Base-by-base conservation (phyloP, 2,329 filamentous ascomycete genomes). In the Bipolaris oryzae region DNA sequence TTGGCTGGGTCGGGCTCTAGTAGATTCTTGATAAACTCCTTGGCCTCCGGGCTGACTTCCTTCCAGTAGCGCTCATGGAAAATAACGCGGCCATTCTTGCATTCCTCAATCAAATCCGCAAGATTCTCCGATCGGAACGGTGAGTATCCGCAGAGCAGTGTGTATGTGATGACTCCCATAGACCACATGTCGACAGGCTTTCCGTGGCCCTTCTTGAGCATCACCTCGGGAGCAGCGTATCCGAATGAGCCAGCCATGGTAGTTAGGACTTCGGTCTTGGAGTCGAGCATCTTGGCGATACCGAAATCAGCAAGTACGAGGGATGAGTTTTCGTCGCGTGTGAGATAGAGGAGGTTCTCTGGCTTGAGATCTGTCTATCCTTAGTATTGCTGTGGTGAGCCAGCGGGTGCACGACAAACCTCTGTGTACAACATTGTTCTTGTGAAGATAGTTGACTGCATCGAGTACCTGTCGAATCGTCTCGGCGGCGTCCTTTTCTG, bases 151-250 rank as follows among this genome's bases (percentile, higher is more conserved):
- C 96, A 99, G 49, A 99, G 89, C 25, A 99, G 84, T 15, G 95
- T 99, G 79, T 99, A 99, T 39, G 95, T 98, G 72, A 99, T 99
- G 71, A 99, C 95, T 61, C 95, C 95, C 79, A 99, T 85, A 3
- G 95, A 98, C 95, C 95, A 99, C 91, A 99, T 96, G 75, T 99
- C 95, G 33, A 98, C 95, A 4, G 95, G 92, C 79, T 98, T 99
- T 75, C 95, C 95, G 76, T 99, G 96, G 18, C 95, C 95, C 73
- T 91, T 88, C 83, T 97, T 97, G 63, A 96, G 84, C 95, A 99
- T 99, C 57, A 99, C 93, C 77, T 99, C 95, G 7, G 95, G 95
- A 1, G 95, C 95, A 18, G 95, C 95, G 72, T 99, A 99, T 52
- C 95, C 95, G 74, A 99, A 98, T 0, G 95, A 98, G 41, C 95